phyloP scores from a whole-genome alignment of 2,329 filamentous ascomycete species.

The Pseudogymnoascus sp. region DNA sequence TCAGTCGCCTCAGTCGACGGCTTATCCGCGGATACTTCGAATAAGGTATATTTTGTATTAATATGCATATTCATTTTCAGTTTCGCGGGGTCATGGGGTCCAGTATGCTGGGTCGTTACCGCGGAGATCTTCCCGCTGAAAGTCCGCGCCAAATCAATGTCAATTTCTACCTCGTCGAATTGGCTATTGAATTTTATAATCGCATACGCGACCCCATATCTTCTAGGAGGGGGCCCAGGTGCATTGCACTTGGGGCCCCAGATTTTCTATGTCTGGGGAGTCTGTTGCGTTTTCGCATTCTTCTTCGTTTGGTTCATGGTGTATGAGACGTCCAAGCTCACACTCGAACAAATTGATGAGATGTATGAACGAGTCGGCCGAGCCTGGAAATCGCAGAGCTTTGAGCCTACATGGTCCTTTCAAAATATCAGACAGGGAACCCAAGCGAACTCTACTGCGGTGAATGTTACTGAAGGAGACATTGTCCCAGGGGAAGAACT shows the following conservation, averaged over 20 bases:
- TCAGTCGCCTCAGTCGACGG: slow-evolving; percentile 45
- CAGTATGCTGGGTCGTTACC: slow-evolving; percentile 66
- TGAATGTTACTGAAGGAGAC: slow-evolving; percentile 22
- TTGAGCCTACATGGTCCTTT: slow-evolving; percentile 62
- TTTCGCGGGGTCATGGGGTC: slow-evolving; percentile 58
- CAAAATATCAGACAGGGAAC: slow-evolving; percentile 52
- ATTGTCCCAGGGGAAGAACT: slow-evolving; percentile 18
- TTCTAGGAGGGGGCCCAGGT: slow-evolving; percentile 59
- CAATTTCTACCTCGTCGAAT: slow-evolving; percentile 66
- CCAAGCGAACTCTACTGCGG: slow-evolving; percentile 16
- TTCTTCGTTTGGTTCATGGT: slow-evolving; percentile 69
- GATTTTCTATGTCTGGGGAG: slow-evolving; percentile 76
- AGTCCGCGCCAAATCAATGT: slow-evolving; percentile 66
- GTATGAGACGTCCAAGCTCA: slow-evolving; percentile 69
- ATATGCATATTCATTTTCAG: slow-evolving; percentile 68
- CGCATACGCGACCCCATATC: slow-evolving; percentile 70
- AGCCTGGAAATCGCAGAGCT: slow-evolving; percentile 61
- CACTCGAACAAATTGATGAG: slow-evolving; percentile 70
- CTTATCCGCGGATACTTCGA: slow-evolving; percentile 31
- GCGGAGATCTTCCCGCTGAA: slow-evolving; percentile 64
- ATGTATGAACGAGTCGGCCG: slow-evolving; percentile 64
- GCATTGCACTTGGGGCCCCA: slow-evolving; percentile 62
- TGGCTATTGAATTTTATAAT: slow-evolving; percentile 76
- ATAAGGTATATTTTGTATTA: slow-evolving; percentile 55
- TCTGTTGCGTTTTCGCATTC: slow-evolving; percentile 61